A percentile compares a stretch with the other conserved stretches of the same genome.
These are phyloP conservation scores for Globisporangium recalcitrans DNA, from an alignment of 352 stramenopile species.

Conservation along the genomic window DNA sequence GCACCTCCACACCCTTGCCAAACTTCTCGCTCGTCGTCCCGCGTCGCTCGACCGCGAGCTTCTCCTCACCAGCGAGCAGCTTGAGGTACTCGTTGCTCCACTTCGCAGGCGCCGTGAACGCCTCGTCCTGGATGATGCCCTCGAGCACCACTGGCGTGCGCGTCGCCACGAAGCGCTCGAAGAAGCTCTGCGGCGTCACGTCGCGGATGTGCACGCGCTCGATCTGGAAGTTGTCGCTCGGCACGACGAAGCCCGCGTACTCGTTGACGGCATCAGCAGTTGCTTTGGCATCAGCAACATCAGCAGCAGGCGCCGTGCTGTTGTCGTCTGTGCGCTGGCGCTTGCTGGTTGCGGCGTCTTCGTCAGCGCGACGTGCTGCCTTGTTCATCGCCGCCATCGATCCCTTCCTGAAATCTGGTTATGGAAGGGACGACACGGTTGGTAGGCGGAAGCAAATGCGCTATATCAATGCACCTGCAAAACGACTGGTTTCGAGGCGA, in stretches of 20 bases:
- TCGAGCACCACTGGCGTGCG: slow-evolving; percentile 79
- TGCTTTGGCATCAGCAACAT: neutral
- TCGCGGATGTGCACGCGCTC: slow-evolving; percentile 45
- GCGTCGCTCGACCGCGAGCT: slow-evolving; percentile 79
- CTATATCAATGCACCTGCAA: slow-evolving; percentile 15
- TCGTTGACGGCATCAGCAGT: slow-evolving; percentile 27
- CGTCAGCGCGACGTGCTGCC: slow-evolving; percentile 1
- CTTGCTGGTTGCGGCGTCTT: slow-evolving; percentile 20
- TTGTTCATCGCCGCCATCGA: slow-evolving; percentile 11
- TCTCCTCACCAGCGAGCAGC: slow-evolving; percentile 51
- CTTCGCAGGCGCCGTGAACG: slow-evolving; percentile 48
- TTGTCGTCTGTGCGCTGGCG: slow-evolving; percentile 36
- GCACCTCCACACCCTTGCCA: slow-evolving; percentile 79
- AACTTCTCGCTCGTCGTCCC: slow-evolving; percentile 63
- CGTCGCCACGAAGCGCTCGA: slow-evolving; percentile 66
- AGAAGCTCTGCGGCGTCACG: slow-evolving; percentile 69
- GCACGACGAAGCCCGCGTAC: slow-evolving; percentile 57
- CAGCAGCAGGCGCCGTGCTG: neutral
- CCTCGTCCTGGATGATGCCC: slow-evolving; percentile 49
- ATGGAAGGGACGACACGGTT: neutral
- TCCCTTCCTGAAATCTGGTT: neutral
- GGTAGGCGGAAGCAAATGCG: neutral
- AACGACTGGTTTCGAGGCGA: slow-evolving; percentile 31
- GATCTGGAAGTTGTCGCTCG: slow-evolving; percentile 36
- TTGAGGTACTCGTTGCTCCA: slow-evolving; percentile 79